A percentile compares a stretch with the other conserved stretches of the same genome.
Conservation (phyloP, 177 flowering plant species). For the Viscum album region DNA sequence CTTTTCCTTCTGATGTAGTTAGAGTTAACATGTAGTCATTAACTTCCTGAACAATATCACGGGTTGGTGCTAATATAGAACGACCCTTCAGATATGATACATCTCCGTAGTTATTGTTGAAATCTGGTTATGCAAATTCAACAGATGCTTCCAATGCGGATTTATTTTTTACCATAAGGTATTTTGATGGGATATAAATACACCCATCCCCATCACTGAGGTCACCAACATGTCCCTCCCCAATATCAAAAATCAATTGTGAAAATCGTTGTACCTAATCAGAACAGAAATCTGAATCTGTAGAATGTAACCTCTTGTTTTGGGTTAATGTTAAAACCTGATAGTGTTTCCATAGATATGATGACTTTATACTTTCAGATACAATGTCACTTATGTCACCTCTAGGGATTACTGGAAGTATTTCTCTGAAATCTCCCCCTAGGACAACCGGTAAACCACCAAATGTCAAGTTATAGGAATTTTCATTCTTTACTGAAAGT, state of each 20-base stretch:
- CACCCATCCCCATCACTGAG: background rate
- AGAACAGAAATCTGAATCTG: background rate
- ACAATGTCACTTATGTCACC: no score
- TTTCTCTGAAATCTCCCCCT: no score
- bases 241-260: background rate
- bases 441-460: no score
- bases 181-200: background rate
- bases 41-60: background rate
- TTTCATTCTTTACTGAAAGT: no score
- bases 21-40: conserved; percentile 8
- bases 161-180: background rate
- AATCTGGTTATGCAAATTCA: background rate
- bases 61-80: conserved; percentile 2
- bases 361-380: no score
- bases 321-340: background rate
- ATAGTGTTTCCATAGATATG: background rate
- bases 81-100: background rate
- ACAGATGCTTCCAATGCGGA: background rate
- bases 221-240: background rate
- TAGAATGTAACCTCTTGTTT: background rate
- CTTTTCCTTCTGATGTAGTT: background rate
- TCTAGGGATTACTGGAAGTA: no score
- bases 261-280: background rate
- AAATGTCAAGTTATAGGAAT: no score
- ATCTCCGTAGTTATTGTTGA: background rate